phyloP scores from a whole-genome alignment of 768 basidiomycete species.

The Podaxis mareebaensis region DNA sequence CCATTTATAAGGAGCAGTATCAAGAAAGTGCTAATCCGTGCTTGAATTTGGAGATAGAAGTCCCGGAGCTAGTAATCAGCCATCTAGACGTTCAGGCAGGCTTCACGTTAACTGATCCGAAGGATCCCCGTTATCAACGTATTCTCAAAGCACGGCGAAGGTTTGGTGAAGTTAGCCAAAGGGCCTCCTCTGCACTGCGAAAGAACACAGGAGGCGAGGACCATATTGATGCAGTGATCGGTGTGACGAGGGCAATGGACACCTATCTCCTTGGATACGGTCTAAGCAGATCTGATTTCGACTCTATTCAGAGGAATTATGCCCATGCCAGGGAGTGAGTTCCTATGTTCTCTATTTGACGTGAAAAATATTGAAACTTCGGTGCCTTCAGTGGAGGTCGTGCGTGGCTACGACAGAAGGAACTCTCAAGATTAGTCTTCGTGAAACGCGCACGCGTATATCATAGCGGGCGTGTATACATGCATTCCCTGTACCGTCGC shows the following conservation, averaged over 20 bases:
- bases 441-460: conserved; percentile 80
- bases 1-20: conserved; percentile 57
- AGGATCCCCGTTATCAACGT: conserved; percentile 73
- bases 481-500: conserved; percentile 74
- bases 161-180: conserved; percentile 68
- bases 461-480: conserved; percentile 73
- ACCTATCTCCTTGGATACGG: conserved; percentile 75
- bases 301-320: conserved; percentile 67
- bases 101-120: conserved; percentile 70
- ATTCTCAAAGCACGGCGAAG: conserved; percentile 56
- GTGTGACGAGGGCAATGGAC: conserved; percentile 72
- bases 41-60: conserved; percentile 60
- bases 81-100: conserved; percentile 71
- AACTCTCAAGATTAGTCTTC: conserved; percentile 73
- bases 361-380: neutral
- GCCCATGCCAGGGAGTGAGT: conserved; percentile 61
- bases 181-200: conserved; percentile 65
- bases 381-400: conserved; percentile 53
- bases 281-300: conserved; percentile 57
- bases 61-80: conserved; percentile 68
- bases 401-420: conserved; percentile 69
- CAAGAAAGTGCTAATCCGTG: conserved; percentile 61
- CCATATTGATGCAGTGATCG: conserved; percentile 83
- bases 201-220: conserved; percentile 70
- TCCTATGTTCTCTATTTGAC: neutral